phyloP scores from a whole-genome alignment of 176 grass and related monocot genomes.

The Urochloa ruziziensis region DNA sequence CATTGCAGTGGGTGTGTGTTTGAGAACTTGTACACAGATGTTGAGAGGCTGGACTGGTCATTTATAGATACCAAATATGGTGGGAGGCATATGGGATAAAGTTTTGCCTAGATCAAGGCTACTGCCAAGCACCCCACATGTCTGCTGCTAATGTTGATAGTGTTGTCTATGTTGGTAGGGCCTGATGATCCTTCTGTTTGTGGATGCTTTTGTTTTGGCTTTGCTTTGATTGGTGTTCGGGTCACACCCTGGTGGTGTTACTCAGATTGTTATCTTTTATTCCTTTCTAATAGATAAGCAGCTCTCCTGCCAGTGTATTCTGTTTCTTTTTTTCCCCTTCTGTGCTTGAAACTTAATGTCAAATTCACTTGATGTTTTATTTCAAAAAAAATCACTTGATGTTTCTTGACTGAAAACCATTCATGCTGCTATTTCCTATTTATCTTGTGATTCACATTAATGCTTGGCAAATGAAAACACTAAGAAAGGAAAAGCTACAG shows the following conservation, averaged over 20 bases:
- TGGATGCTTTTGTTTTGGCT: background rate
- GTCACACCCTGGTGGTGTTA: background rate
- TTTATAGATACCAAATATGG: too few relatives aligned
- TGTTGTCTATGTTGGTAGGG: too few relatives aligned
- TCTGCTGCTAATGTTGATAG: too few relatives aligned
- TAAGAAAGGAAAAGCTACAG: background rate
- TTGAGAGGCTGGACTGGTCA: background rate
- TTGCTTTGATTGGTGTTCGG: background rate
- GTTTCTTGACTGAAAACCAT: too few relatives aligned
- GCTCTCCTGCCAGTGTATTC: too few relatives aligned
- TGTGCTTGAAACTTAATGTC: background rate
- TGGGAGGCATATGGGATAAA: background rate
- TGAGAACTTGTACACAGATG: background rate
- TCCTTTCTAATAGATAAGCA: background rate
- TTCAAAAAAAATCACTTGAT: too few relatives aligned
- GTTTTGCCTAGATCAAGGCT: background rate
- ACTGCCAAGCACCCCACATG: too few relatives aligned
- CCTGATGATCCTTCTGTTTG: too few relatives aligned
- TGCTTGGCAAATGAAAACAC: background rate
- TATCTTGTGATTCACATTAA: background rate
- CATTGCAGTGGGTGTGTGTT: background rate
- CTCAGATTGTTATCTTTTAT: background rate
- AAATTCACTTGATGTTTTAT: background rate
- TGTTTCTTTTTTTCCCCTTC: too few relatives aligned
- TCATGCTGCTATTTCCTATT: background rate